These are phyloP conservation scores for Aspergillus ibericus DNA, from an alignment of 2,329 filamentous ascomycete genomes.

Conservation along the genomic window DNA sequence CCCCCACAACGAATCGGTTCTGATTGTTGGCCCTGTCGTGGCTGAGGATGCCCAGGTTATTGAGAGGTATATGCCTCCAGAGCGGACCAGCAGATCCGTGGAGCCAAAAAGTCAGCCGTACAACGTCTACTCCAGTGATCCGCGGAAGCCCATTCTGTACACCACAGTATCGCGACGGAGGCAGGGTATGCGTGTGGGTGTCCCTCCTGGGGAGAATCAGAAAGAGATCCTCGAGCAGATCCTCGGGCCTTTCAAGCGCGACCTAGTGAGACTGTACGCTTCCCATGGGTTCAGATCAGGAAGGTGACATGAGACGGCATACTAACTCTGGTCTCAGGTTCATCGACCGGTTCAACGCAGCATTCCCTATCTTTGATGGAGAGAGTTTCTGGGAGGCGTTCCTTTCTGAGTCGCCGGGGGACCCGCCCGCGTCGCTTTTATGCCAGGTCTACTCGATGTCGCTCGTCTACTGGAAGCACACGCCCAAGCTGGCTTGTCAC, in stretches of 20 bases:
- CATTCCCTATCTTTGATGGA: constrained; percentile 63
- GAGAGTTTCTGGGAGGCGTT: constrained; percentile 54
- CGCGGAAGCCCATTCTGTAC: constrained; percentile 48
- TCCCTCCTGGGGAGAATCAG: constrained; percentile 49
- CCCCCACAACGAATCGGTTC: constrained; percentile 46
- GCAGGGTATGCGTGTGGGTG: constrained; percentile 47
- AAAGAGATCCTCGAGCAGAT: constrained; percentile 60
- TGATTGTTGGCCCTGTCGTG: constrained; percentile 61
- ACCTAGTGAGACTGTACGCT: constrained; percentile 54
- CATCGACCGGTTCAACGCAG: constrained; percentile 57
- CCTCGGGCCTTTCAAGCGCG: constrained; percentile 54
- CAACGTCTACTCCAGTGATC: constrained; percentile 52
- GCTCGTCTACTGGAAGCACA: constrained; percentile 58
- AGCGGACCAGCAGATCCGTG: constrained; percentile 38
- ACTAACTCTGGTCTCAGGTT: constrained; percentile 43
- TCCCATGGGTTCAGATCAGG: constrained; percentile 8
- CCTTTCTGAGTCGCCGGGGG: constrained; percentile 45
- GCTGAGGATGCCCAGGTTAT: constrained; percentile 62
- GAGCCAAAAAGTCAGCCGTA: constrained; percentile 49
- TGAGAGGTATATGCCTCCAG: constrained; percentile 57
- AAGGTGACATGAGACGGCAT: neutral
- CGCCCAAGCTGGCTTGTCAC: constrained; percentile 45
- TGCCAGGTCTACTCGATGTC: constrained; percentile 60
- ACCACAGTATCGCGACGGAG: constrained; percentile 53
- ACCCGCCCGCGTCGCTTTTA: constrained; percentile 57